phyloP scores from a whole-genome alignment of 352 stramenopile species.

The Lagenidium giganteum region DNA sequence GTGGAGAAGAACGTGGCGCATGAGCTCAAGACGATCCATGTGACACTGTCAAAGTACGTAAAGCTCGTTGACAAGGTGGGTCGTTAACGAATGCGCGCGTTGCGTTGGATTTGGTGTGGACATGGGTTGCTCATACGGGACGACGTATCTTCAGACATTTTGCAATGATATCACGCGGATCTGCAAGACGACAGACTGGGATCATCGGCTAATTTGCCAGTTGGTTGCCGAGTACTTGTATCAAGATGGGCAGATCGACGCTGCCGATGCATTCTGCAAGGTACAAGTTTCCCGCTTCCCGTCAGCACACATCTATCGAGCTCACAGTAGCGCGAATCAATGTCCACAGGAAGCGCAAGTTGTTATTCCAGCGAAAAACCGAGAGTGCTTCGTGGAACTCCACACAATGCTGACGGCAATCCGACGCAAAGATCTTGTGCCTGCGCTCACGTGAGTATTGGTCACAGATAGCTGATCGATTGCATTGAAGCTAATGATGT shows the following conservation, averaged over 20 bases:
- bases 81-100: no score
- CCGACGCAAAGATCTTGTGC: constrained; percentile 43
- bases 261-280: constrained; percentile 51
- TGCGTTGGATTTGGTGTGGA: no score
- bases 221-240: constrained; percentile 61
- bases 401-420: constrained; percentile 50
- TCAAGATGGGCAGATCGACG: constrained; percentile 58
- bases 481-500: no score
- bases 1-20: constrained; percentile 52
- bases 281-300: no score
- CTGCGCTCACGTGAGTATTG: constrained; percentile 52
- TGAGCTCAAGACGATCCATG: constrained; percentile 51
- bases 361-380: constrained; percentile 29
- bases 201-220: constrained; percentile 42
- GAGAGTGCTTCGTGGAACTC: constrained; percentile 50
- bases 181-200: constrained; percentile 36
- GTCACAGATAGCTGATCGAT: no score
- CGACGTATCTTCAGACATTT: no score
- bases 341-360: constrained; percentile 45
- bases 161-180: constrained; percentile 50
- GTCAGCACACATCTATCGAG: no score
- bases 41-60: constrained; percentile 51
- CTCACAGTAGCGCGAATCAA: neutral
- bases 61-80: constrained; percentile 65
- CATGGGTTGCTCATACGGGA: no score